These are phyloP conservation scores for Musa itinerans DNA, from an alignment of 176 grass and related monocot genomes.

Conservation along the genomic window DNA sequence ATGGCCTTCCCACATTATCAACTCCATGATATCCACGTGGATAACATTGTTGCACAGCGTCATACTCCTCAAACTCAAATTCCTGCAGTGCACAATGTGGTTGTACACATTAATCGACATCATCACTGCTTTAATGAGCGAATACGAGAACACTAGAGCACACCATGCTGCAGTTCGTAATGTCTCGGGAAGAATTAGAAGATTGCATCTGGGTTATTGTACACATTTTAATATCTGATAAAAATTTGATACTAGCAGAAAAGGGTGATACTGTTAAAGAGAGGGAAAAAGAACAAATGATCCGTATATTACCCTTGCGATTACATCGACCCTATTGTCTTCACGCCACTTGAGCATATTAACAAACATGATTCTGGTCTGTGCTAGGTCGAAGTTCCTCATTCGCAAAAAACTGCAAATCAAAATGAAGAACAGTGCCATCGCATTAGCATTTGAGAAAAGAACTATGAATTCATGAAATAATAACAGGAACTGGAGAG, in stretches of 20 bases:
- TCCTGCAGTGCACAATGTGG: slow-evolving; percentile 30
- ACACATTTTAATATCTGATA: too few species aligned
- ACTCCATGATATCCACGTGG: slow-evolving; percentile 95
- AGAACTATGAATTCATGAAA: slow-evolving; percentile 4
- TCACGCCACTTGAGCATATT: slow-evolving; percentile 98
- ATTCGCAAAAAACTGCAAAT: slow-evolving; percentile 70
- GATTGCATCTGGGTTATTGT: background rate
- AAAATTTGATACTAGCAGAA: slow-evolving; percentile 6
- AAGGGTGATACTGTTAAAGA: slow-evolving; percentile 10
- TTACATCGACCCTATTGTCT: slow-evolving; percentile 55
- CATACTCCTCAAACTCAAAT: slow-evolving; percentile 78
- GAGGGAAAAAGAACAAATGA: background rate
- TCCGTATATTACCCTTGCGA: slow-evolving; percentile 50
- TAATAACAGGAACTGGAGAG: background rate
- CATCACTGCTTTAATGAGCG: too few species aligned
- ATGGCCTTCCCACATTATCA: slow-evolving; percentile 71
- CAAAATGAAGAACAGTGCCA: background rate
- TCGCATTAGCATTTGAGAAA: background rate
- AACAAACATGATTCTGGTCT: slow-evolving; percentile 80
- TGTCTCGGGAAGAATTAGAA: slow-evolving; percentile 5
- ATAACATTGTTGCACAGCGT: slow-evolving; percentile 76
- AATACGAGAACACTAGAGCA: too few species aligned
- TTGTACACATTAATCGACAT: too few species aligned
- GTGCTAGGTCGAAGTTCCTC: slow-evolving; percentile 56
- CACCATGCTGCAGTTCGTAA: too few species aligned